These are phyloP conservation scores for Rhododendron mucronatum DNA, from an alignment of 148 eudicot species.

Conservation along the genomic window DNA sequence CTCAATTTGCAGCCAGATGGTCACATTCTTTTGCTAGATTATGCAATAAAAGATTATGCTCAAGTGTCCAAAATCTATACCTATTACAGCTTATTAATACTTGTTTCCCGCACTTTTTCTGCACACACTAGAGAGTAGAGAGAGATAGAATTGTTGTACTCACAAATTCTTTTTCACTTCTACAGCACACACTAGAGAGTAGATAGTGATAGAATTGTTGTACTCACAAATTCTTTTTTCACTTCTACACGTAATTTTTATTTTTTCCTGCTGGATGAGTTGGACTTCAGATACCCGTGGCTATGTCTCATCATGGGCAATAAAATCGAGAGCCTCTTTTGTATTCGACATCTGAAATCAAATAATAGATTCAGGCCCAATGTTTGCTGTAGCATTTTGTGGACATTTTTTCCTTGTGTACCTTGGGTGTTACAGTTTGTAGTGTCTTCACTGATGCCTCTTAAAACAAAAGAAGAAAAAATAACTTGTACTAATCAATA, in stretches of 20 bases:
- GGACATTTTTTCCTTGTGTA: not conserved
- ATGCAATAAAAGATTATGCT: slow-evolving; percentile 44
- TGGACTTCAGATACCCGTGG: not conserved
- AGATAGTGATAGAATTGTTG: not conserved
- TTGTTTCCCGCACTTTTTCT: not conserved
- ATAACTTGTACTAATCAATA: not conserved
- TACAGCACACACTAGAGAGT: not conserved
- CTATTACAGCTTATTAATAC: not conserved
- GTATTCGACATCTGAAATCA: not conserved
- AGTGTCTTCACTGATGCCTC: not conserved
- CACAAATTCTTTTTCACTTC: not conserved
- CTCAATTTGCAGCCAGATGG: slow-evolving; percentile 37
- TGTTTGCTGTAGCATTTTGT: not conserved
- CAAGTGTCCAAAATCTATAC: slow-evolving; percentile 9
- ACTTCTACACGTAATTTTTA: not conserved
- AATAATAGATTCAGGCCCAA: not conserved
- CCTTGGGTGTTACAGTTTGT: not conserved
- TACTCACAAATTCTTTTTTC: not conserved
- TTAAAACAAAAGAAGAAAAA: not conserved
- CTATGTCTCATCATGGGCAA: not conserved
- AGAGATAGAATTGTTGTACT: not conserved
- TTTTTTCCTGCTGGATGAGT: not conserved
- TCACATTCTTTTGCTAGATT: slow-evolving; percentile 37
- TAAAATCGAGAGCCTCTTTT: not conserved
- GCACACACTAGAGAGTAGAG: not conserved